Percentiles rank a stretch among this genome's conserved stretches.
These are phyloP conservation scores for Calocybe indica DNA, from an alignment of 768 basidiomycete species.

Conservation along the genomic window DNA sequence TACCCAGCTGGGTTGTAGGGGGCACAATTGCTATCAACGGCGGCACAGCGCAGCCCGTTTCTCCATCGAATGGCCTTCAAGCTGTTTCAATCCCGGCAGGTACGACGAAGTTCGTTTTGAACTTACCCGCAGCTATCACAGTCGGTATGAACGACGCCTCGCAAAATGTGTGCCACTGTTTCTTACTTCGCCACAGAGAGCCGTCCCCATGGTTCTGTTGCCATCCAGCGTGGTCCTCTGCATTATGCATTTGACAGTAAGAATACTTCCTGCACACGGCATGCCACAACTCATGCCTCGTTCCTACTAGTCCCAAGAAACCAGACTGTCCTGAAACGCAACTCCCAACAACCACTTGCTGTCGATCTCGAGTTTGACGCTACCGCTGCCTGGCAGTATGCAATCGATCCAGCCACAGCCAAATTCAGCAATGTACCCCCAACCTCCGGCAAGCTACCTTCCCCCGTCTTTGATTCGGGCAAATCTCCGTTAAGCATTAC, in stretches of 20 bases:
- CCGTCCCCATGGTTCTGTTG: conserved; percentile 45
- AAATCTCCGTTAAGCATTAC: conserved; percentile 41
- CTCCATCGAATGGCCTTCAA: conserved; percentile 39
- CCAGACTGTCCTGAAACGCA: conserved; percentile 32
- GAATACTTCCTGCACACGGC: conserved; percentile 2
- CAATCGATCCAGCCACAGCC: conserved; percentile 43
- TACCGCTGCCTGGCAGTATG: conserved; percentile 43
- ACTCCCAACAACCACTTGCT: conserved; percentile 38
- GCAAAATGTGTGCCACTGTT: not conserved
- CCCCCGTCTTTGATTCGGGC: conserved; percentile 44
- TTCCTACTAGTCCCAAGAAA: conserved; percentile 20
- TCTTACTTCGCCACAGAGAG: conserved; percentile 25
- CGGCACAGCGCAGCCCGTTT: conserved; percentile 25
- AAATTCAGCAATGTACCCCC: conserved; percentile 30
- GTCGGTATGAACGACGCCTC: conserved; percentile 24
- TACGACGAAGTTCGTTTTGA: conserved; percentile 36
- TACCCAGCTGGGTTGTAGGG: conserved; percentile 41
- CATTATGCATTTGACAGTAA: conserved; percentile 51
- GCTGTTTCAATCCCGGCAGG: conserved; percentile 32
- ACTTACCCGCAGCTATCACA: conserved; percentile 41
- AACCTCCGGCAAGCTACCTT: conserved; percentile 29
- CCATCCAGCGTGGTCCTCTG: conserved; percentile 48
- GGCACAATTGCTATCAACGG: conserved; percentile 40
- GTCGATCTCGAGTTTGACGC: conserved; percentile 47
- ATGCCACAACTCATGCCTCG: not conserved